These are phyloP conservation scores for Debaryomyces maramus DNA, from an alignment of 805 yeast species.

Conservation along the genomic window DNA sequence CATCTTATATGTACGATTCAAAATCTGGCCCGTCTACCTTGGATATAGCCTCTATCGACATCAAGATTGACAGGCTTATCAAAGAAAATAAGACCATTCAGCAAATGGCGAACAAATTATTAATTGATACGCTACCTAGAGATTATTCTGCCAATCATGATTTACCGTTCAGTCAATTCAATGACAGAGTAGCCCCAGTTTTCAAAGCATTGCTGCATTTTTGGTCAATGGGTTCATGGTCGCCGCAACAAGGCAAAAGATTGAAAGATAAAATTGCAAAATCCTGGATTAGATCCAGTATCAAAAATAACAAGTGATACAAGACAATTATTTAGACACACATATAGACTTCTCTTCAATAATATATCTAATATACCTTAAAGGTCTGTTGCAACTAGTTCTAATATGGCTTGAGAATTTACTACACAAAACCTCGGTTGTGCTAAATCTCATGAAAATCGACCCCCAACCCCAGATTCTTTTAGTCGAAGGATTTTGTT, in stretches of 20 bases:
- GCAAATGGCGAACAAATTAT: constrained; percentile 9
- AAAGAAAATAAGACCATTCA: constrained; percentile 10
- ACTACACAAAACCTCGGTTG: no score
- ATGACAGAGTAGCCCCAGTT: constrained; percentile 22
- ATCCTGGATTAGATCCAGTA: constrained; percentile 50
- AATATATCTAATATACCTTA: no score
- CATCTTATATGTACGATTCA: neutral
- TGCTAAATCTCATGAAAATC: no score
- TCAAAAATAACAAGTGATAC: constrained; percentile 11
- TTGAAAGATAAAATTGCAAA: constrained; percentile 55
- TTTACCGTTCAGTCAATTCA: constrained; percentile 24
- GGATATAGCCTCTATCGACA: constrained; percentile 1
- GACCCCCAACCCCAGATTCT: no score
- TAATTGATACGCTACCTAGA: constrained; percentile 20
- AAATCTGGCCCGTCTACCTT: neutral
- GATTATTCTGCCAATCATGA: constrained; percentile 20
- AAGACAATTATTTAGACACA: no score
- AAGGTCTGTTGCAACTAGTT: no score
- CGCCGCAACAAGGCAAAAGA: constrained; percentile 42
- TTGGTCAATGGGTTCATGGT: constrained; percentile 71
- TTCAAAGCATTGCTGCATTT: constrained; percentile 44
- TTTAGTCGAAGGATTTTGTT: no score
- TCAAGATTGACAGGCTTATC: constrained; percentile 10
- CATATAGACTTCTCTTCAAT: no score
- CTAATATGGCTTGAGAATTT: no score